Evolutionary conservation across 768 basidiomycete genomes (phyloP).

Genomic region (Macrolepiota dolichaula): DNA sequence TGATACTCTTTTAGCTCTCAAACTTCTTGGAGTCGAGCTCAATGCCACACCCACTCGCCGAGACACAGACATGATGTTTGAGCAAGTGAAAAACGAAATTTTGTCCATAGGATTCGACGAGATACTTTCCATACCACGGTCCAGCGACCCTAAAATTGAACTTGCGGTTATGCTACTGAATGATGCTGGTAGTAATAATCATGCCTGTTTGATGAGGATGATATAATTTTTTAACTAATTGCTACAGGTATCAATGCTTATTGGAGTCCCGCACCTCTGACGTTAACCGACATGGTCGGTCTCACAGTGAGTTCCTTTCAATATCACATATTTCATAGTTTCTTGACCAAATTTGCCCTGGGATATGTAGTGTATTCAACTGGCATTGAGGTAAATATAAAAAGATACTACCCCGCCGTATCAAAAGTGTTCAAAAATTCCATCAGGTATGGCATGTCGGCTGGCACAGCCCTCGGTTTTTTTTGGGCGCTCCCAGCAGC

Average conservation of each 20-base stretch:
- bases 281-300: slow-evolving; percentile 61
- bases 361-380: slow-evolving; percentile 50
- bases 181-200: slow-evolving; percentile 49
- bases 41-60: slow-evolving; percentile 47
- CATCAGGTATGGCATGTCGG: slow-evolving; percentile 60
- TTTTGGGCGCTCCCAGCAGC: slow-evolving; percentile 67
- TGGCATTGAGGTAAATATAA: slow-evolving; percentile 50
- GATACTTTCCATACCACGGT: slow-evolving; percentile 59
- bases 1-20: slow-evolving; percentile 58
- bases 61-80: slow-evolving; percentile 64
- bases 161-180: slow-evolving; percentile 64
- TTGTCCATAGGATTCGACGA: slow-evolving; percentile 67
- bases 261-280: slow-evolving; percentile 56
- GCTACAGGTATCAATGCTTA: slow-evolving; percentile 61
- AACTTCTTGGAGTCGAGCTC: slow-evolving; percentile 59
- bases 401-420: not conserved
- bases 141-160: slow-evolving; percentile 55
- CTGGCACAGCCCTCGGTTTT: slow-evolving; percentile 68
- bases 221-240: not conserved
- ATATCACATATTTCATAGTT: not conserved
- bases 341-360: not conserved
- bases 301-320: slow-evolving; percentile 46
- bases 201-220: not conserved
- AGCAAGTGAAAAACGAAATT: slow-evolving; percentile 68
- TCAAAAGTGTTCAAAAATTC: not conserved